A percentile compares a stretch with the other conserved stretches of the same genome.
phyloP scores from a whole-genome alignment of 306 rosid species.

The Fagus crenata region DNA sequence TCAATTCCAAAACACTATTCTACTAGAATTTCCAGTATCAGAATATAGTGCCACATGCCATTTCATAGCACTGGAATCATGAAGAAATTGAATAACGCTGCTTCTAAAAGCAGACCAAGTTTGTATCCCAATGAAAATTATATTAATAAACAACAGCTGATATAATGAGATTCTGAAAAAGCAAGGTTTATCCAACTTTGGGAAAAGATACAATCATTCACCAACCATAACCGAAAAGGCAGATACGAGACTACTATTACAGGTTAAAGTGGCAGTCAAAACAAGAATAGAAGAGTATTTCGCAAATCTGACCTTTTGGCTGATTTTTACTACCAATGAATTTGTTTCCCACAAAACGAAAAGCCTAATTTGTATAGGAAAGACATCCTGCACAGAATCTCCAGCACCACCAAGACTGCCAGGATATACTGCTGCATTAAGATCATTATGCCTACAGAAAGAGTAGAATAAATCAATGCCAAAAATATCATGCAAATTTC shows the following conservation, averaged over 20 bases:
- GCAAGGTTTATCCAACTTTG: background rate
- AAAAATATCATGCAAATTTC: conserved; percentile 12
- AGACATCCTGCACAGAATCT: conserved; percentile 50
- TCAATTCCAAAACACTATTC: background rate
- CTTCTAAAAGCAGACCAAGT: background rate
- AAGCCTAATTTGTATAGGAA: conserved; percentile 72
- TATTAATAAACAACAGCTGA: background rate
- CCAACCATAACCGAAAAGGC: conserved; percentile 11
- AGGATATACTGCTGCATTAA: conserved; percentile 37
- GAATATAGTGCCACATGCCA: background rate
- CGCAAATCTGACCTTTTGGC: conserved; percentile 57
- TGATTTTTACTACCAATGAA: conserved; percentile 66
- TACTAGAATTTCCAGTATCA: background rate
- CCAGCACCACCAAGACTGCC: conserved; percentile 42
- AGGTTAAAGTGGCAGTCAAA: conserved; percentile 1
- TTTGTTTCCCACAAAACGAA: conserved; percentile 64
- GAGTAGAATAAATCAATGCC: conserved; percentile 28
- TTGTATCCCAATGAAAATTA: background rate
- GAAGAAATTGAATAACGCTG: background rate
- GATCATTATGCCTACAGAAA: conserved; percentile 67
- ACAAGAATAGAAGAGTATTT: conserved; percentile 22
- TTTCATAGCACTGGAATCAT: background rate
- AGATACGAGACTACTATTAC: background rate
- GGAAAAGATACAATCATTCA: background rate
- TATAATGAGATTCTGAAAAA: background rate